These are phyloP conservation scores for Nicotiana tomentosiformis DNA, from an alignment of 257 asterid genomes.

Conservation along the genomic window DNA sequence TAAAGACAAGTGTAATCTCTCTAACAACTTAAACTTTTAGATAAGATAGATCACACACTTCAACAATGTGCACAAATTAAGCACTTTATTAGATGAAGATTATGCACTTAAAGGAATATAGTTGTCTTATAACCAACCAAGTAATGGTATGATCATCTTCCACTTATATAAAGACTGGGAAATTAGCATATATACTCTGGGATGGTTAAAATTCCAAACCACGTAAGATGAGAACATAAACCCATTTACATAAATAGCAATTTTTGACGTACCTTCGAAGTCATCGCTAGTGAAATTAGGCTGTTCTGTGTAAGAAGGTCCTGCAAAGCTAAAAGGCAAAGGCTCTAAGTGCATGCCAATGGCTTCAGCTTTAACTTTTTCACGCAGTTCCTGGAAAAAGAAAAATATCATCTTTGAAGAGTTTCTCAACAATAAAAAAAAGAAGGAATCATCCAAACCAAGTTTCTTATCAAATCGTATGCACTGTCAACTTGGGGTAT, in stretches of 20 bases:
- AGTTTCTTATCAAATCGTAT: neutral
- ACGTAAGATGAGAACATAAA: neutral
- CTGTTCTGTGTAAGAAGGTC: conserved; percentile 31
- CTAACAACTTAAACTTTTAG: neutral
- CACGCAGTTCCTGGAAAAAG: conserved; percentile 54
- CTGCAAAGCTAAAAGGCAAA: conserved; percentile 30
- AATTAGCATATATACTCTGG: neutral
- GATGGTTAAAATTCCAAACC: neutral
- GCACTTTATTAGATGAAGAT: neutral
- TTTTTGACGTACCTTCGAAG: conserved; percentile 60
- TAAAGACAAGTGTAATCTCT: neutral
- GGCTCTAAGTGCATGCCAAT: conserved; percentile 40
- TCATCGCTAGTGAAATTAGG: conserved; percentile 81
- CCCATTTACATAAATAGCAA: neutral
- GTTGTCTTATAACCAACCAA: neutral
- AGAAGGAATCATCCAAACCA: neutral
- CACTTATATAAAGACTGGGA: neutral
- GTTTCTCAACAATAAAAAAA: neutral
- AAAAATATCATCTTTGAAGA: conserved; percentile 2
- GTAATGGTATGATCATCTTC: neutral
- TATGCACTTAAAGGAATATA: neutral
- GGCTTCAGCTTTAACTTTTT: conserved; percentile 76
- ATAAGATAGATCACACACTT: neutral
- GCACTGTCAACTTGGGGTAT: neutral
- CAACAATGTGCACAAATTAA: neutral